Percentiles rank a stretch among this genome's conserved stretches.
Evolutionary conservation across 2,329 filamentous ascomycete genomes (phyloP).

Genomic region (Diaporthe vexans): DNA sequence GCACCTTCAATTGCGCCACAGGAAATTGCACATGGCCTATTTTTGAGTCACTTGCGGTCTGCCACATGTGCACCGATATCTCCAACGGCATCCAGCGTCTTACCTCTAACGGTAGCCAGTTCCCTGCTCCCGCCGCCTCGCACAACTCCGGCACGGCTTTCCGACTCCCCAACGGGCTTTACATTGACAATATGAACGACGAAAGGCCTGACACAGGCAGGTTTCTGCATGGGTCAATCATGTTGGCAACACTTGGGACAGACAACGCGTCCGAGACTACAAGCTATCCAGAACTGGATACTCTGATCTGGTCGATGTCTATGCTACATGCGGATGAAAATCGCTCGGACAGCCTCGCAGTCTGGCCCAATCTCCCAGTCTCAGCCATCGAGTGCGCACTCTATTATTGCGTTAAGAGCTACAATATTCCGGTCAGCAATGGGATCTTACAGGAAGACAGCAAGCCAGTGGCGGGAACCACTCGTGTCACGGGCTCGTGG

Average conservation of each 20-base stretch:
- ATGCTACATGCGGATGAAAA: slow-evolving; percentile 2
- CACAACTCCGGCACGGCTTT: too few species aligned
- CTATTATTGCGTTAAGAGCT: slow-evolving; percentile 12
- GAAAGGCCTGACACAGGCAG: too few species aligned
- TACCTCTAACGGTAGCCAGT: not conserved
- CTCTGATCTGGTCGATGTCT: slow-evolving; percentile 28
- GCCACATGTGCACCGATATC: not conserved
- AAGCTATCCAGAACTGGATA: not conserved
- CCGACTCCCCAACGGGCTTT: slow-evolving; percentile 23
- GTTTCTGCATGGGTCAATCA: not conserved
- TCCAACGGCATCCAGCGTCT: not conserved
- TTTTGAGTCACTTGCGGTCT: not conserved
- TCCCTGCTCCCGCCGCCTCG: too few species aligned
- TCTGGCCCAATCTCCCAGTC: slow-evolving; percentile 1
- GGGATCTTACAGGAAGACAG: not conserved
- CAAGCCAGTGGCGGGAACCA: not conserved
- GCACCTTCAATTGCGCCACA: not conserved
- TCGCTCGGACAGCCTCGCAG: not conserved
- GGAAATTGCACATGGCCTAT: slow-evolving; percentile 3
- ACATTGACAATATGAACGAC: not conserved
- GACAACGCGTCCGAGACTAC: slow-evolving; percentile 1
- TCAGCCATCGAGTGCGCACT: slow-evolving; percentile 18
- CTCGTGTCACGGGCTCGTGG: slow-evolving; percentile 2
- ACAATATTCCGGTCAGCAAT: not conserved
- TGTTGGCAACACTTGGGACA: slow-evolving; percentile 25